phyloP scores from a whole-genome alignment of 2,329 filamentous ascomycete species.

The Fusarium illudens region DNA sequence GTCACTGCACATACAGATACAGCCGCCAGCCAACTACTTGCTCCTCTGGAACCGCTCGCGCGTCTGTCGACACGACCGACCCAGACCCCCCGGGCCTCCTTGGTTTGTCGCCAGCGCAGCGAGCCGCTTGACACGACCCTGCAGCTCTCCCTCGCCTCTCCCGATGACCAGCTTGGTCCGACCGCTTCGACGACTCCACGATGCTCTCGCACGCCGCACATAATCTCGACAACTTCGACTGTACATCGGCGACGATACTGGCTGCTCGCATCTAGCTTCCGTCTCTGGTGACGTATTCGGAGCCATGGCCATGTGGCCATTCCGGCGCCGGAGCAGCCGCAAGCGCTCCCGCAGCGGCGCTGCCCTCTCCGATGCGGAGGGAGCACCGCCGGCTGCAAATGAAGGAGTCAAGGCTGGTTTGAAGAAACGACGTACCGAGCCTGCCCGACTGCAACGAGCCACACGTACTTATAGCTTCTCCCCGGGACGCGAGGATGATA shows the following conservation, averaged over 20 bases:
- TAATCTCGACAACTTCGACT: slow-evolving; percentile 37
- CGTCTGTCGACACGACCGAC: slow-evolving; percentile 24
- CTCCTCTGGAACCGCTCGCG: slow-evolving; percentile 9
- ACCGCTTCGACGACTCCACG: slow-evolving; percentile 39
- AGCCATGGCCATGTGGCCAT: slow-evolving; percentile 84
- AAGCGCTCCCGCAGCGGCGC: slow-evolving; percentile 63
- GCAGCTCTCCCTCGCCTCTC: slow-evolving; percentile 29
- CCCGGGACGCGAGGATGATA: slow-evolving; percentile 64
- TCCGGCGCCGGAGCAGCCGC: slow-evolving; percentile 77
- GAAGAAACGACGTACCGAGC: slow-evolving; percentile 56
- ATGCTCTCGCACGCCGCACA: slow-evolving; percentile 43
- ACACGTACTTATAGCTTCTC: slow-evolving; percentile 69
- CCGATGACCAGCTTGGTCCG: slow-evolving; percentile 40
- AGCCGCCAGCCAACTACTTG: slow-evolving; percentile 12
- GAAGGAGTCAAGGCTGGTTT: slow-evolving; percentile 44
- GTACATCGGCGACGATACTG: slow-evolving; percentile 36
- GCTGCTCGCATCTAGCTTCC: slow-evolving; percentile 34
- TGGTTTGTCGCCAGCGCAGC: slow-evolving; percentile 32
- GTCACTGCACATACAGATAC: slow-evolving; percentile 23
- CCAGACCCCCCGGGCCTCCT: slow-evolving; percentile 17
- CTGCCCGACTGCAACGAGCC: slow-evolving; percentile 58
- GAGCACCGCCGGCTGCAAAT: slow-evolving; percentile 48
- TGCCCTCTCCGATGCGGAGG: slow-evolving; percentile 63
- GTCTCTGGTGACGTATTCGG: slow-evolving; percentile 30
- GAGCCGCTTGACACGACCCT: slow-evolving; percentile 38